Evolutionary conservation across 495 filamentous ascomycete genomes (phyloP).

Genomic region (Trichoderma gamsii): DNA sequence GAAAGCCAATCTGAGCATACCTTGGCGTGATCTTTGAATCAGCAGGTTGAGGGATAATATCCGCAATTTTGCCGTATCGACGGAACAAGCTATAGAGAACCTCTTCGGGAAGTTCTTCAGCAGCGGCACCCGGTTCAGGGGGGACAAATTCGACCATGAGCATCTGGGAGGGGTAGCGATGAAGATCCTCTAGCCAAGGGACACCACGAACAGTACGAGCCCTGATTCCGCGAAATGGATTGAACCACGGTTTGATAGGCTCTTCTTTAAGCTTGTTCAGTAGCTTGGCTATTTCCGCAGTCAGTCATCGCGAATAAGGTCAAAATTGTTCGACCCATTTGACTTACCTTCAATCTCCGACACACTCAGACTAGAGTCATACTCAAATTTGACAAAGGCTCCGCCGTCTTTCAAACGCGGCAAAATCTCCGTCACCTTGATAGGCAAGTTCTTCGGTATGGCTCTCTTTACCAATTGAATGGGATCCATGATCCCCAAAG

Average conservation of each 20-base stretch:
- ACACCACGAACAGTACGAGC: slow-evolving; percentile 66
- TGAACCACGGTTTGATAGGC: slow-evolving; percentile 84
- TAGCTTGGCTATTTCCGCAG: slow-evolving; percentile 19
- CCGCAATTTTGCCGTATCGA: slow-evolving; percentile 77
- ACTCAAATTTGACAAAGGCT: slow-evolving; percentile 81
- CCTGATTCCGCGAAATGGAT: slow-evolving; percentile 65
- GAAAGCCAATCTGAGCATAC: slow-evolving; percentile 74
- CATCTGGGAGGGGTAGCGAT: slow-evolving; percentile 67
- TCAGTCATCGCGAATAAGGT: slow-evolving; percentile 23
- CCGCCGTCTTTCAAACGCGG: slow-evolving; percentile 87
- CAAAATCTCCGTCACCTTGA: slow-evolving; percentile 71
- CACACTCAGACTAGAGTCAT: slow-evolving; percentile 45
- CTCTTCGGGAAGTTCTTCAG: slow-evolving; percentile 78
- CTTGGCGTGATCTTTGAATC: slow-evolving; percentile 78
- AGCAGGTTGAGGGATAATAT: slow-evolving; percentile 70
- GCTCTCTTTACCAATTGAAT: slow-evolving; percentile 54
- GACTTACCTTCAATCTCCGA: slow-evolving; percentile 50
- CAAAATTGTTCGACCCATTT: slow-evolving; percentile 26
- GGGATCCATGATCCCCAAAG: slow-evolving; percentile 56
- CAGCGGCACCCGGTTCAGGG: slow-evolving; percentile 53
- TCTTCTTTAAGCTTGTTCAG: slow-evolving; percentile 53
- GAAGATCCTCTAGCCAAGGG: slow-evolving; percentile 95
- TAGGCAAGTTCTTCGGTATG: slow-evolving; percentile 50
- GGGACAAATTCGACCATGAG: slow-evolving; percentile 81
- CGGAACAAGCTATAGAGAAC: slow-evolving; percentile 81